These are phyloP conservation scores for Zancudomyces culisetae DNA, from an alignment of 371 early-diverging fungal genomes.

Conservation along the genomic window DNA sequence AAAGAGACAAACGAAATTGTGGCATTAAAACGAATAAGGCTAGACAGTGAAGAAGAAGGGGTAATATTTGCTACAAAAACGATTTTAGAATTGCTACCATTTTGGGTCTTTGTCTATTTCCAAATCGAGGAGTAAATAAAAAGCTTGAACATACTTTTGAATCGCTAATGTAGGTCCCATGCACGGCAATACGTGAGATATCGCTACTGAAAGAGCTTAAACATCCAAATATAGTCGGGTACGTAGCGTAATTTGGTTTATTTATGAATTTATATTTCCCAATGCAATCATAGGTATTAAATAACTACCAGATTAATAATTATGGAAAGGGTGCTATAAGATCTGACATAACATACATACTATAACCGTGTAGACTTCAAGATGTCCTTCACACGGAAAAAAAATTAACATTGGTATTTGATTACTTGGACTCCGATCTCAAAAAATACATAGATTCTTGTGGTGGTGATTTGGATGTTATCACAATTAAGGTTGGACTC, in stretches of 20 bases:
- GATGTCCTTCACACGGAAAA: conserved; percentile 93
- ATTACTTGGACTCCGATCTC: conserved; percentile 87
- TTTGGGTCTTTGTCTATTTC: neutral
- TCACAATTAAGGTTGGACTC: conserved; percentile 55
- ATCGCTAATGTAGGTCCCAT: conserved; percentile 35
- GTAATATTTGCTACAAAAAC: conserved; percentile 6
- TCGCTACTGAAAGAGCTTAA: conserved; percentile 84
- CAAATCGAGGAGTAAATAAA: neutral
- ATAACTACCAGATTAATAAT: neutral
- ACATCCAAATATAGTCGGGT: conserved; percentile 68
- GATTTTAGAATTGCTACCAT: neutral
- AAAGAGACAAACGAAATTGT: conserved; percentile 82
- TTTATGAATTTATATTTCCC: neutral
- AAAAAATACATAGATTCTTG: conserved; percentile 75
- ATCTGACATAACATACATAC: neutral
- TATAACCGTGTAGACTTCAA: conserved; percentile 44
- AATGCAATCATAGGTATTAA: neutral
- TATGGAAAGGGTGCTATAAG: neutral
- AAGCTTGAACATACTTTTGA: conserved; percentile 24
- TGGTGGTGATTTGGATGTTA: conserved; percentile 56
- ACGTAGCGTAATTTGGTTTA: too few species aligned
- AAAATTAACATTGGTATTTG: conserved; percentile 84
- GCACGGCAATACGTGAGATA: conserved; percentile 96
- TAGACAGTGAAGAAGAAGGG: conserved; percentile 93
- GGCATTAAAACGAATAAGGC: conserved; percentile 92